Evolutionary conservation across 2,329 filamentous ascomycete species (phyloP), one percentile per base, ranked within the genome.

Genomic region (Fusarium sp.): DNA sequence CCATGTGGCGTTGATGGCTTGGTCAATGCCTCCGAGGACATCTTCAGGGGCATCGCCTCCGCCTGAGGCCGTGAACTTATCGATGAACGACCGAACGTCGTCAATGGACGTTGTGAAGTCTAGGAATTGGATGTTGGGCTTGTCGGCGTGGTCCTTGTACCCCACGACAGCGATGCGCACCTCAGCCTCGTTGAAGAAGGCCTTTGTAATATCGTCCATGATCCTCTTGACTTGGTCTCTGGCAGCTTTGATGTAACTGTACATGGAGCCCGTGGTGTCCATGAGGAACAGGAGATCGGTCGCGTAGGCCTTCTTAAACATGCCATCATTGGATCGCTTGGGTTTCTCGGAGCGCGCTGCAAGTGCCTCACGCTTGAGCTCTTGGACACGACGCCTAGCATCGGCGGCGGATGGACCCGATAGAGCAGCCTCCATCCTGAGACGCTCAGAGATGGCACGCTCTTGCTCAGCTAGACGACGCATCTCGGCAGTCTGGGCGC

Each of bases 231-330:
- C 79, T 59, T 84, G 82, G 2, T 76, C 60, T 54, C 83, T 84
- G 10, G 82, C 81, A 1, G 80, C 79, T 0, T 78, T 66, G 18
- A 84, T 82, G 59, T 81, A 79, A 0, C 62, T 35, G 0, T 18
- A 8, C 83, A 84, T 84, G 0, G 82, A 84, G 0, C 65, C 66
- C 0, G 83, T 84, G 1, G 80, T 82, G 65, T 84, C 83, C 10
- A 84, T 80, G 29, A 84, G 77, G 57, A 84, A 84, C 1, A 84
- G 62, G 36, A 84, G 27, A 57, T 84, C 83, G 5, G 81, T 83
- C 0, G 82, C 79, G 65, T 80, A 83, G 3, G 78, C 77, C 3
- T 65, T 54, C 63, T 80, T 80, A 72, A 84, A 84, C 18, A 84
- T 66, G 8, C 80, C 81, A 8, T 64, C 66, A 1, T 35, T 73